Conservation (phyloP, 2,329 filamentous ascomycete species). For the Fusarium equiseti region DNA sequence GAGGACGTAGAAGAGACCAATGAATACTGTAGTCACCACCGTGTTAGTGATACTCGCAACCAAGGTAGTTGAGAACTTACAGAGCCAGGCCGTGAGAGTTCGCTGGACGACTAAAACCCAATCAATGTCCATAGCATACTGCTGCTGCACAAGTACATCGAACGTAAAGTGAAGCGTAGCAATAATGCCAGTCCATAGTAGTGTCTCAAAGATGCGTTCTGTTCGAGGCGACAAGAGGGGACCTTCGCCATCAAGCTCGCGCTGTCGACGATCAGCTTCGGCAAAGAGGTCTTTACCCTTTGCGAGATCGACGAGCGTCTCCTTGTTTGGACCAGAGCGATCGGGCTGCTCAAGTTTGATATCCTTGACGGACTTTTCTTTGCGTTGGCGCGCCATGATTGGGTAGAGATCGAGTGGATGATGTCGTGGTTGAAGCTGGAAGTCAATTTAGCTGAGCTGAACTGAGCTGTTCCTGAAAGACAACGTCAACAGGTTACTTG, state of each 20-base stretch:
- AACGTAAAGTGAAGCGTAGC: slow-evolving; percentile 81
- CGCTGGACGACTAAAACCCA: slow-evolving; percentile 69
- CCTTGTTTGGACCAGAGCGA: slow-evolving; percentile 68
- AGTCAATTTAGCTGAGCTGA: slow-evolving; percentile 3
- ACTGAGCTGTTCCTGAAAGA: slow-evolving; percentile 4
- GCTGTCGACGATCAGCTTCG: slow-evolving; percentile 57
- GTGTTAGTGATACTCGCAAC: slow-evolving; percentile 3
- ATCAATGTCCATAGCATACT: slow-evolving; percentile 76
- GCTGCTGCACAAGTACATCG: slow-evolving; percentile 82
- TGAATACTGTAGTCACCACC: slow-evolving; percentile 59
- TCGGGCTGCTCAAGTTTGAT: slow-evolving; percentile 78
- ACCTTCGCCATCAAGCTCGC: slow-evolving; percentile 52
- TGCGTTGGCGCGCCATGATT: slow-evolving; percentile 64
- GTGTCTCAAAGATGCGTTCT: slow-evolving; percentile 66
- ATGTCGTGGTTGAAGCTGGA: slow-evolving; percentile 26
- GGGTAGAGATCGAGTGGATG: background rate
- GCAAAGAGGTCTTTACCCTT: slow-evolving; percentile 71
- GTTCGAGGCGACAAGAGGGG: slow-evolving; percentile 58
- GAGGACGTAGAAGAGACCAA: slow-evolving; percentile 66
- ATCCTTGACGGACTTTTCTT: slow-evolving; percentile 60
- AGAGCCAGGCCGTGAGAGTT: slow-evolving; percentile 63
- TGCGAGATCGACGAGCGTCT: slow-evolving; percentile 81
- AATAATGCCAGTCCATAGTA: slow-evolving; percentile 72
- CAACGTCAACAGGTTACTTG: slow-evolving; percentile 33
- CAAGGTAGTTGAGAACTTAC: slow-evolving; percentile 54